Evolutionary conservation across 805 yeast genomes (phyloP).

Genomic region (Kodamaea sagamina): DNA sequence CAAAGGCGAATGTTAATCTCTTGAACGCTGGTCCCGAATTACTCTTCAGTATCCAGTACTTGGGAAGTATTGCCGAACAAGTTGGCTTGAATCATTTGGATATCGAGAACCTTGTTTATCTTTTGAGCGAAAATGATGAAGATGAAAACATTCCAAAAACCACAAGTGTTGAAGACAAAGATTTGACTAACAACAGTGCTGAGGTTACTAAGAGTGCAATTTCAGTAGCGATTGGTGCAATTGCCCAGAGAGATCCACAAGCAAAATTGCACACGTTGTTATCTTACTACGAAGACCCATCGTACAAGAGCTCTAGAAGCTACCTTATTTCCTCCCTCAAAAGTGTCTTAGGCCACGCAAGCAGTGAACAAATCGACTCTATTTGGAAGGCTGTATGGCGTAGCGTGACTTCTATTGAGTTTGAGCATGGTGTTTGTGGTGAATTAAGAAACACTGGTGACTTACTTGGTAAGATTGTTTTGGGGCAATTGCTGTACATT

Average conservation of each 20-base stretch:
- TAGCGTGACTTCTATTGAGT: conserved; percentile 17
- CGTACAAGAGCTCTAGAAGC: conserved; percentile 8
- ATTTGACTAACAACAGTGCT: conserved; percentile 11
- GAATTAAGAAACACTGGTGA: conserved; percentile 41
- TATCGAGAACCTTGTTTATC: conserved; percentile 36
- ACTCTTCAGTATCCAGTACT: conserved; percentile 42
- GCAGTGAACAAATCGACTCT: conserved; percentile 24
- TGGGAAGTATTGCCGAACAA: conserved; percentile 29
- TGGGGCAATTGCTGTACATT: conserved; percentile 15
- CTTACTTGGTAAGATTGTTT: conserved; percentile 30
- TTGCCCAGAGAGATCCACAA: conserved; percentile 12
- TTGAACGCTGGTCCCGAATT: conserved; percentile 21
- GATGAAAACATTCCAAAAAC: conserved; percentile 9
- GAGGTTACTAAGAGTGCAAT: conserved; percentile 14
- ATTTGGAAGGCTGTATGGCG: conserved; percentile 29
- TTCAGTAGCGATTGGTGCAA: conserved; percentile 14
- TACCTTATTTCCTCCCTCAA: conserved; percentile 23
- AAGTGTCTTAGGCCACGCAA: conserved; percentile 11
- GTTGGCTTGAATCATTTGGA: conserved; percentile 19
- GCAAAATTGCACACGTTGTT: conserved; percentile 10
- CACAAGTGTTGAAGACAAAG: conserved; percentile 11
- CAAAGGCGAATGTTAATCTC: conserved; percentile 35
- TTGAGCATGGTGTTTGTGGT: conserved; percentile 20
- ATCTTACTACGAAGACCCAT: conserved; percentile 9
- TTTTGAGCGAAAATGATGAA: conserved; percentile 8